Conservation (phyloP, 2,329 filamentous ascomycete genomes). For the Trichoderma cornu-damae region DNA sequence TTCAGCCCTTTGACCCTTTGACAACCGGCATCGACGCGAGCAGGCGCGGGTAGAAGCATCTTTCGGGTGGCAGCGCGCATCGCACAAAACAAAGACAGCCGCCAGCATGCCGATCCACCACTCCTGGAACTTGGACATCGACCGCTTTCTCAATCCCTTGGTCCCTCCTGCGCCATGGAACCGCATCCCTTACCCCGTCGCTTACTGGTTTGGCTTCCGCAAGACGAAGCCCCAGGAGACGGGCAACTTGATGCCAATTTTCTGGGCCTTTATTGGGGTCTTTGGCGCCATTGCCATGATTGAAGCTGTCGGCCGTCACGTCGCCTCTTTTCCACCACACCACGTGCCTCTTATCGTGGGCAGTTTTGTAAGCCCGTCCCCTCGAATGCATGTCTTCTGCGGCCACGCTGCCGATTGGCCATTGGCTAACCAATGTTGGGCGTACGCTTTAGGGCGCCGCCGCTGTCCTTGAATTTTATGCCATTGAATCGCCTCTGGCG, state of each 20-base stretch:
- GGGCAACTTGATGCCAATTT: slow-evolving; percentile 54
- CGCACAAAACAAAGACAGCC: not conserved
- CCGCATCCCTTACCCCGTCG: slow-evolving; percentile 58
- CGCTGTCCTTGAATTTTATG: slow-evolving; percentile 69
- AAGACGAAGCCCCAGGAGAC: slow-evolving; percentile 33
- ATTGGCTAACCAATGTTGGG: not conserved
- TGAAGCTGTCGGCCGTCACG: slow-evolving; percentile 49
- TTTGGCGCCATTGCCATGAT: slow-evolving; percentile 58
- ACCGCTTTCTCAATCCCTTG: slow-evolving; percentile 66
- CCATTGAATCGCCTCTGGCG: slow-evolving; percentile 65
- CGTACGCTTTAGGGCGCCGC: slow-evolving; percentile 65
- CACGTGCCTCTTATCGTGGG: slow-evolving; percentile 59
- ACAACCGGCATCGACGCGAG: too few species aligned
- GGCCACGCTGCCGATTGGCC: not conserved
- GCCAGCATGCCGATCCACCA: slow-evolving; percentile 19
- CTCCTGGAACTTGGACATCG: slow-evolving; percentile 64
- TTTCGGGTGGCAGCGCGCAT: not conserved
- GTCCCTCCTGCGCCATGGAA: slow-evolving; percentile 62
- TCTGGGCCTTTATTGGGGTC: slow-evolving; percentile 62
- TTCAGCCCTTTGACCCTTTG: too few species aligned
- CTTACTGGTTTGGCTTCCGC: slow-evolving; percentile 65
- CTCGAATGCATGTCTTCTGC: not conserved
- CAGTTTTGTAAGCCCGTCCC: slow-evolving; percentile 56
- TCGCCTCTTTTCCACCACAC: slow-evolving; percentile 49
- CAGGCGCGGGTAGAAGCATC: not conserved